Base-by-base conservation (phyloP, 495 filamentous ascomycete species). In the Sordaria brevicollis region DNA sequence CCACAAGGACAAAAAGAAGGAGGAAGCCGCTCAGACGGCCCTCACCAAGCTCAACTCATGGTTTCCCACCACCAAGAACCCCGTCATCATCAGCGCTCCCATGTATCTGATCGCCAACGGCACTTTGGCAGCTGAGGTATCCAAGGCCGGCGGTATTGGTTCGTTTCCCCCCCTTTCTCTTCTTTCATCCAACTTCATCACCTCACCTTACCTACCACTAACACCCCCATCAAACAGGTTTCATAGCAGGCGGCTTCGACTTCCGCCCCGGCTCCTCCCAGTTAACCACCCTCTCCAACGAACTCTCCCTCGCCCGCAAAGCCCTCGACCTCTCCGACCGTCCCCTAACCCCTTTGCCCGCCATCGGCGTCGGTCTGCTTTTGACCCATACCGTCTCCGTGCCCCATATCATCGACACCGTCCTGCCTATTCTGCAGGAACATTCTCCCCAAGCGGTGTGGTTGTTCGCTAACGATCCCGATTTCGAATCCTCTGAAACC, bases 91-190 rank as follows among this genome's bases (percentile, higher is more conserved):
- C 65, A 80, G 82, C 73, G 92, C 91, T 13, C 92, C 92, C 11
- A 93, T 95, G 92, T 84, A 86, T 41, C 80, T 86, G 29, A 85
- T 91, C 68, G 83, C 90, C 5, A 87, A 89, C 35, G 82, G 88
- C 9, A 79, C 80, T 39, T 82, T 94, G 0, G 88, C 90, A 1
- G 81, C 87, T 19, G 86, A 88, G 35, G 87, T 92, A 15, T 88
- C 87, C 21, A 82, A 80, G 66, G 89, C 91, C 29, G 89, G 90
- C n/a, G 90, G 90, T 1, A 77, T 92, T 2, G 89, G 89, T 85
- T 65, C 34, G 76, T 74, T 21, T 15, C 35, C 49, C 39, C 25
- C 11, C 4, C 39, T 37, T 39, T 15, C 34, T 33, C 35, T 65
- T 29, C 35, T 21, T 33, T 19, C 49, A 17, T 17, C 49, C 11